phyloP scores from a whole-genome alignment of 495 filamentous ascomycete species.

The Neurospora sp. region DNA sequence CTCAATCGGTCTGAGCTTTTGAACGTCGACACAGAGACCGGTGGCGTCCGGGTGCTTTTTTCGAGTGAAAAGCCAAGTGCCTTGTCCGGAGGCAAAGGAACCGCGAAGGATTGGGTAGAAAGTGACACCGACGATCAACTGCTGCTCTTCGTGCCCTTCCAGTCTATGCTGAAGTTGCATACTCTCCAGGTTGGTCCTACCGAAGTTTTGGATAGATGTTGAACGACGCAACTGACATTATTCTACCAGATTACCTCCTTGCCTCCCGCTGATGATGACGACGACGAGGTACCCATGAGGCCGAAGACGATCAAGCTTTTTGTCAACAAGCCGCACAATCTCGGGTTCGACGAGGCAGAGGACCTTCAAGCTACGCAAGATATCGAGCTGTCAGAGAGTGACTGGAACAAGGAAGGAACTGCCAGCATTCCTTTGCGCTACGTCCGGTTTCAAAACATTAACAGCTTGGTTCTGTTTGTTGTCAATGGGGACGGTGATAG shows the following conservation, averaged over 20 bases:
- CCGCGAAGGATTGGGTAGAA: constrained; percentile 80
- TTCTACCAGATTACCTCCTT: constrained; percentile 66
- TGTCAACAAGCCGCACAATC: constrained; percentile 73
- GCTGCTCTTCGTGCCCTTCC: constrained; percentile 88
- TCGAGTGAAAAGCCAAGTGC: constrained; percentile 54
- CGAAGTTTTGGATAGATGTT: background rate
- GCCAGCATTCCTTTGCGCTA: constrained; percentile 76
- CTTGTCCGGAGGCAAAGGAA: constrained; percentile 52
- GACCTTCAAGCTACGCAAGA: constrained; percentile 69
- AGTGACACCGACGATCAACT: constrained; percentile 98
- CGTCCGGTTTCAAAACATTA: constrained; percentile 94
- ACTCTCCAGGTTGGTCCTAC: constrained; percentile 47
- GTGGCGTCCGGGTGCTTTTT: constrained; percentile 62
- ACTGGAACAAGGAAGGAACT: constrained; percentile 89
- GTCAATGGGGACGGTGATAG: constrained; percentile 73
- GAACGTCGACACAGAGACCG: constrained; percentile 67
- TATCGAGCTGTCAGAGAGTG: constrained; percentile 57
- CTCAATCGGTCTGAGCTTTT: constrained; percentile 72
- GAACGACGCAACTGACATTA: constrained; percentile 8
- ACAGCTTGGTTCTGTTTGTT: constrained; percentile 77
- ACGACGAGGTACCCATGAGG: constrained; percentile 66
- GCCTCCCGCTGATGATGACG: constrained; percentile 45
- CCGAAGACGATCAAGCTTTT: constrained; percentile 81
- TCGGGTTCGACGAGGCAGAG: constrained; percentile 93
- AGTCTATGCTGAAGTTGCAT: constrained; percentile 81